phyloP scores from a whole-genome alignment of 1,284 basidiomycete genomes.

The Leccinum fuscescens region DNA sequence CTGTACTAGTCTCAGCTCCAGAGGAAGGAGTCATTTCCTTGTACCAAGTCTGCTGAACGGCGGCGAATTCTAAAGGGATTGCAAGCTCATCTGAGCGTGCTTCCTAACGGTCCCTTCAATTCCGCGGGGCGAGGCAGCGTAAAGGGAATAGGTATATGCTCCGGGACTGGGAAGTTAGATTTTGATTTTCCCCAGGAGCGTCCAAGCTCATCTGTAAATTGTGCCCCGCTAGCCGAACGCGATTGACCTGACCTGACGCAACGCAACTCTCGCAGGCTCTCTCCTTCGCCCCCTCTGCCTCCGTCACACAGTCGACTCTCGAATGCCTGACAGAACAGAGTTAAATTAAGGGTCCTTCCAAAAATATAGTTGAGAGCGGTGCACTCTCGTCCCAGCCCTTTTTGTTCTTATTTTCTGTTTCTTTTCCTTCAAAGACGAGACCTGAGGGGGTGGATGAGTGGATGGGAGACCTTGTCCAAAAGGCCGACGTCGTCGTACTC shows the following conservation, averaged over 20 bases:
- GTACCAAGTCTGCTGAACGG: background rate
- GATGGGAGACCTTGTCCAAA: background rate
- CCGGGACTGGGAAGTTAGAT: background rate
- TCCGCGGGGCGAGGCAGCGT: background rate
- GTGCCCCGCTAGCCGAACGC: background rate
- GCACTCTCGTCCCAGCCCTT: background rate
- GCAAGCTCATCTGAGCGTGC: background rate
- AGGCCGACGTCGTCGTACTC: background rate
- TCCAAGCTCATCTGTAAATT: background rate
- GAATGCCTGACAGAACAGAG: background rate
- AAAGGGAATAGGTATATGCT: background rate
- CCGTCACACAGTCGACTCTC: background rate
- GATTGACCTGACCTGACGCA: background rate
- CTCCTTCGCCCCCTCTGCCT: background rate
- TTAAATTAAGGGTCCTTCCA: background rate
- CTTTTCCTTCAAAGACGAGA: background rate
- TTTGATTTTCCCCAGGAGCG: background rate
- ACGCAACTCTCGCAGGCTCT: background rate
- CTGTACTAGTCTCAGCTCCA: too few species aligned
- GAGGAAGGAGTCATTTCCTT: background rate
- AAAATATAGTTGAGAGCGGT: background rate
- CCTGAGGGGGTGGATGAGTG: background rate
- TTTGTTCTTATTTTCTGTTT: background rate
- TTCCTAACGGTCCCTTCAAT: background rate
- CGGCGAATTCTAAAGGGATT: background rate